phyloP scores from a whole-genome alignment of 306 rosid genomes.

The Chamaecrista fasciculata region DNA sequence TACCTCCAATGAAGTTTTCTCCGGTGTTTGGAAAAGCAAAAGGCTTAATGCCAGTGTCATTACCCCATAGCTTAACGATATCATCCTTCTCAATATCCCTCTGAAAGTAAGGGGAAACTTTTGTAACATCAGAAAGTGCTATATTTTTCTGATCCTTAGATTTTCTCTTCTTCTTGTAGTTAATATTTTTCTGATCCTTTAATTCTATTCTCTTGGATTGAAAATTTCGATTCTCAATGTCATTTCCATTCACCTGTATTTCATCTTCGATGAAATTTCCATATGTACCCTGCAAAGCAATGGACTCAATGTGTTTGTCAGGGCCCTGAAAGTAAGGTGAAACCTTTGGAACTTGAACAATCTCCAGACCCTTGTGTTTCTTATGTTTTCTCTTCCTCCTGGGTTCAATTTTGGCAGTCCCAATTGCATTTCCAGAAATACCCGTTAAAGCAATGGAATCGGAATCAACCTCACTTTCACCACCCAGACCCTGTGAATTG shows the following conservation, averaged over 20 bases:
- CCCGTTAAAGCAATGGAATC: neutral
- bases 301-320: neutral
- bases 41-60: neutral
- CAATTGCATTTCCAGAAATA: neutral
- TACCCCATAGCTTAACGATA: neutral
- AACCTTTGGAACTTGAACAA: constrained; percentile 2
- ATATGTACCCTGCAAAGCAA: neutral
- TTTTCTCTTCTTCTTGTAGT: constrained; percentile 1
- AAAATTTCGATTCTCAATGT: too few relatives aligned
- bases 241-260: neutral
- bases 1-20: neutral
- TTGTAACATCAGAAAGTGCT: neutral
- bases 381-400: neutral
- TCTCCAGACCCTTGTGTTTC: neutral
- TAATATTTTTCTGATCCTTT: neutral
- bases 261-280: neutral
- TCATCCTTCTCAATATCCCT: neutral
- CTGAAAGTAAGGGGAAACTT: constrained; percentile 2
- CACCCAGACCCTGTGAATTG: neutral
- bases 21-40: neutral
- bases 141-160: too few relatives aligned
- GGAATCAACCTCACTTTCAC: neutral
- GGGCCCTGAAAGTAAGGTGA: neutral
- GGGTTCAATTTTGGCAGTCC: neutral
- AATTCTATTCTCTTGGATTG: neutral